Evolutionary conservation across 306 rosid species (phyloP).

Genomic region (Rubus parviflorus): DNA sequence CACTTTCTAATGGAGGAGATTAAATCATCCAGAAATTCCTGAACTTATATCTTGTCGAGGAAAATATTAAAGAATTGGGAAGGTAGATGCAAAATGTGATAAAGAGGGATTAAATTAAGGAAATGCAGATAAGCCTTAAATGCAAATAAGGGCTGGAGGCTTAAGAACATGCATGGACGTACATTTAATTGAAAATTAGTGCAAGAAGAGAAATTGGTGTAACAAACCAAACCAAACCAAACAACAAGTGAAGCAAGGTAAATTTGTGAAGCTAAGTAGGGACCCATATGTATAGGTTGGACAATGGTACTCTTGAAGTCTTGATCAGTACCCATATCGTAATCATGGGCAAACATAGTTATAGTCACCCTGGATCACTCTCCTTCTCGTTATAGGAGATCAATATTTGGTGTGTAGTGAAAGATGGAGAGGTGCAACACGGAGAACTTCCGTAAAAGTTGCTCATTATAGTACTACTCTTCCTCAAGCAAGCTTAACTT

Average conservation of each 20-base stretch:
- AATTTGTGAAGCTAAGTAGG: constrained; percentile 14
- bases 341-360: background rate
- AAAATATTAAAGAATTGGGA: background rate
- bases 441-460: background rate
- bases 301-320: constrained; percentile 2
- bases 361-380: background rate
- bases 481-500: background rate
- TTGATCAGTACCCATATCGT: constrained; percentile 11
- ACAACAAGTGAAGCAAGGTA: constrained; percentile 12
- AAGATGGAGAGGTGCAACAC: background rate
- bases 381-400: background rate
- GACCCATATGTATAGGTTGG: constrained; percentile 8
- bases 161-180: background rate
- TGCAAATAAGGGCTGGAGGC: background rate
- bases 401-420: background rate
- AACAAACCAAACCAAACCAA: background rate
- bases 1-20: too few relatives aligned
- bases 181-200: background rate
- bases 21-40: too few relatives aligned
- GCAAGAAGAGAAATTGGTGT: background rate
- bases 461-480: background rate
- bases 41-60: too few relatives aligned
- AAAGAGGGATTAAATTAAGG: constrained; percentile 25
- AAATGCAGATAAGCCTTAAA: constrained; percentile 22
- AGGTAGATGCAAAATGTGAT: constrained; percentile 28